Conservation (phyloP, 1,139 yeast species). For the Lodderomyces oxycetoniae region DNA sequence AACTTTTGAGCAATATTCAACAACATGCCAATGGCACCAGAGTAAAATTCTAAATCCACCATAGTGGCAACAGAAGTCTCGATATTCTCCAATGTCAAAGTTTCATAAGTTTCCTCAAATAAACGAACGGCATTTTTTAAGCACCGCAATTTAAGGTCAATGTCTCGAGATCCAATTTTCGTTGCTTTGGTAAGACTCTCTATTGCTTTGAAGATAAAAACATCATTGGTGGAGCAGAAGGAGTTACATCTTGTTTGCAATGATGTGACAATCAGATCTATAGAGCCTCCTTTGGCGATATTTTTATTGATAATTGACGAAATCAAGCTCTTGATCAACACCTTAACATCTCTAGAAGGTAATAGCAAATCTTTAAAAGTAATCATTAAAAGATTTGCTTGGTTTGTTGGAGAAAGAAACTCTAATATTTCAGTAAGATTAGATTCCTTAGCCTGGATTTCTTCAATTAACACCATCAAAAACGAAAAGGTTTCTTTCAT, state of each 20-base stretch:
- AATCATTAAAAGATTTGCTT: slow-evolving; percentile 61
- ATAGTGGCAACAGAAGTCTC: slow-evolving; percentile 77
- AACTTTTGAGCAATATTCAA: slow-evolving; percentile 69
- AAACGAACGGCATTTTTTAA: slow-evolving; percentile 70
- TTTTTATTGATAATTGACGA: slow-evolving; percentile 86
- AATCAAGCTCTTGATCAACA: slow-evolving; percentile 76
- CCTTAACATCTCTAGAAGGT: slow-evolving; percentile 56
- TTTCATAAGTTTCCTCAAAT: slow-evolving; percentile 76
- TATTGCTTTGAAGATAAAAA: slow-evolving; percentile 86
- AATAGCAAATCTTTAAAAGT: slow-evolving; percentile 75
- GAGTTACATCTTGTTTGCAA: slow-evolving; percentile 93
- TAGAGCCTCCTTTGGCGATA: slow-evolving; percentile 87
- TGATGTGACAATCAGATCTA: slow-evolving; percentile 82
- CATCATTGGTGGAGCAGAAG: slow-evolving; percentile 92
- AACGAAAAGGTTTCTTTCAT: slow-evolving; percentile 90
- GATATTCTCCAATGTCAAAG: slow-evolving; percentile 72
- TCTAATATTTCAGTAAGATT: slow-evolving; percentile 61
- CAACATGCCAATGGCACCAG: slow-evolving; percentile 83
- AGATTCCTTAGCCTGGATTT: slow-evolving; percentile 46
- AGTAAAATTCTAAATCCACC: slow-evolving; percentile 70
- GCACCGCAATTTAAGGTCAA: slow-evolving; percentile 65
- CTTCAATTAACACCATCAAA: slow-evolving; percentile 75
- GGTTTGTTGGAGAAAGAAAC: slow-evolving; percentile 61
- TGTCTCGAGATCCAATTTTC: slow-evolving; percentile 63
- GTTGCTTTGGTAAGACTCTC: slow-evolving; percentile 88